These are phyloP conservation scores for Balamuthia mandrillaris DNA, from an alignment of 208 protist genomes.

Conservation along the genomic window DNA sequence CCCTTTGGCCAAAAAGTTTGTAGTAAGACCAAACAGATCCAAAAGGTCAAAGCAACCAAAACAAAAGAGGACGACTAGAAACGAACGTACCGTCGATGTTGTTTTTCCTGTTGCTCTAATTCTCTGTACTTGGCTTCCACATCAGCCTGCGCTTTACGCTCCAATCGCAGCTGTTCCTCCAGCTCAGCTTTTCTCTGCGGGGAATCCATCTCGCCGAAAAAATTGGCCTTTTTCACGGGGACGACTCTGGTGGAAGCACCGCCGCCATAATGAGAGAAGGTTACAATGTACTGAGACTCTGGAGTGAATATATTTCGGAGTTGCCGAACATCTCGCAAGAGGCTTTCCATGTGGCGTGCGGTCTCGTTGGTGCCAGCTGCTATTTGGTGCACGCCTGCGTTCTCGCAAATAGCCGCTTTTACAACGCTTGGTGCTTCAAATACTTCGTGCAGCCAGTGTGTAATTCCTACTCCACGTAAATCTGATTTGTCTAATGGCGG, in stretches of 20 bases:
- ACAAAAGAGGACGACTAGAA: no score
- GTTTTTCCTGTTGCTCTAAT: no score
- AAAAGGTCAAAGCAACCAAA: no score
- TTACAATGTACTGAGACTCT: not conserved
- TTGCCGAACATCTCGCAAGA: no score
- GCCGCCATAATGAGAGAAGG: conserved; percentile 39
- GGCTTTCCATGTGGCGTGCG: not conserved
- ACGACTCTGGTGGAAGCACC: not conserved
- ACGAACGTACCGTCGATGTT: no score
- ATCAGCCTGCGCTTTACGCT: no score
- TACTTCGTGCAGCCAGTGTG: not conserved
- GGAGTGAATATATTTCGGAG: conserved; percentile 36
- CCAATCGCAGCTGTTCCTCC: no score
- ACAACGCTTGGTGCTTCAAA: conserved; percentile 20
- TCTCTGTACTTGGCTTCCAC: no score
- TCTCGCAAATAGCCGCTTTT: not conserved
- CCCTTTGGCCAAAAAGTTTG: no score
- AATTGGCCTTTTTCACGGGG: not conserved
- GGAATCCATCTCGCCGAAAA: no score
- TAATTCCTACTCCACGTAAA: not conserved
- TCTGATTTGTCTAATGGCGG: not conserved
- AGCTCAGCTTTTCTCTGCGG: no score
- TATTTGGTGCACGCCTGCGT: not conserved
- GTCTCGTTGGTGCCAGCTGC: not conserved
- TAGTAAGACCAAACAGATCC: no score